These are phyloP conservation scores for Acidiella bohemica DNA, from an alignment of 495 filamentous ascomycete genomes.

Conservation along the genomic window DNA sequence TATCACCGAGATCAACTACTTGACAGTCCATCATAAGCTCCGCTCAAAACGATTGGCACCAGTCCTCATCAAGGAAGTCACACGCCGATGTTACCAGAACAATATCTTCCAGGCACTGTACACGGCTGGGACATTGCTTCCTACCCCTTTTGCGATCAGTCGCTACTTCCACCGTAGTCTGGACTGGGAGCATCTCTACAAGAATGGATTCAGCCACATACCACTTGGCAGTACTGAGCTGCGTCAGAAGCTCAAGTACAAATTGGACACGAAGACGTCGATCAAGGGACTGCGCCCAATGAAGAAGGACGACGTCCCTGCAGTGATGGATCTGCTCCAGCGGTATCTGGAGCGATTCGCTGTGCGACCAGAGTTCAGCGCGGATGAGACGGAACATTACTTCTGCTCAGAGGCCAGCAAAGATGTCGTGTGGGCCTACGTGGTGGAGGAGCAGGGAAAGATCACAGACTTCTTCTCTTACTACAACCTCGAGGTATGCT, in stretches of 20 bases:
- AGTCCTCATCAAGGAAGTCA: conserved; percentile 93
- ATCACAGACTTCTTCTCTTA: conserved; percentile 96
- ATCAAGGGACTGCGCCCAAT: conserved; percentile 66
- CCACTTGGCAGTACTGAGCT: conserved; percentile 67
- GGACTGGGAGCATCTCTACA: conserved; percentile 90
- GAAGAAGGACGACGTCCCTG: conserved; percentile 67
- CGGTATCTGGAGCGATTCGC: conserved; percentile 69
- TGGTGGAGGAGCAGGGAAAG: conserved; percentile 69
- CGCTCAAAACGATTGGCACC: conserved; percentile 82
- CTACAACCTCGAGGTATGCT: conserved; percentile 59
- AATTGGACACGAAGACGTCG: conserved; percentile 53
- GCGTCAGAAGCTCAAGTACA: conserved; percentile 66
- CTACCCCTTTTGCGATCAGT: conserved; percentile 79
- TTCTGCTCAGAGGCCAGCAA: conserved; percentile 46
- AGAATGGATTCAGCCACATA: conserved; percentile 77
- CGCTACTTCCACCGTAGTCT: conserved; percentile 87
- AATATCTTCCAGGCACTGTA: conserved; percentile 90
- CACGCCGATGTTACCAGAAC: conserved; percentile 67
- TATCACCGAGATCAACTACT: conserved; percentile 89
- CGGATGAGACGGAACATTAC: conserved; percentile 79
- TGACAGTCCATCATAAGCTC: conserved; percentile 95
- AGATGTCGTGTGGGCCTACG: conserved; percentile 81
- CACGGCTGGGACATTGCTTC: conserved; percentile 79
- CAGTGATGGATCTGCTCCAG: conserved; percentile 58
- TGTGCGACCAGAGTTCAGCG: conserved; percentile 66